These are phyloP conservation scores for Ceratocystis albifundus DNA, from an alignment of 2,329 filamentous ascomycete genomes.

Conservation along the genomic window DNA sequence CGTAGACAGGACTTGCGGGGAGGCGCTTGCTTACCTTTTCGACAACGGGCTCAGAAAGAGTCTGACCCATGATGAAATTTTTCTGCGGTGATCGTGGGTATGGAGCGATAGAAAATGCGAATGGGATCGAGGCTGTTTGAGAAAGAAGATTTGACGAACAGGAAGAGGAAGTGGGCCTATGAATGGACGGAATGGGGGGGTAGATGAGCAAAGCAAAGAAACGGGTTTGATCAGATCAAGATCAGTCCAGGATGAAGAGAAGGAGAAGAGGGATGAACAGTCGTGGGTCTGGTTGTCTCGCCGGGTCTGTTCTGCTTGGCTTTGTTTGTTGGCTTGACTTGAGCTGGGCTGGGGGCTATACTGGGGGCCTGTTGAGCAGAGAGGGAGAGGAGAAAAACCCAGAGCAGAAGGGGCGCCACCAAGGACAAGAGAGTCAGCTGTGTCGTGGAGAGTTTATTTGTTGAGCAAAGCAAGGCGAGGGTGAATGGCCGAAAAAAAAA, in stretches of 20 bases:
- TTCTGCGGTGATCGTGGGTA: constrained; percentile 28
- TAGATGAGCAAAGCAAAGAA: background rate
- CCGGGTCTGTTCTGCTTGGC: background rate
- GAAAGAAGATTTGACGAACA: constrained; percentile 19
- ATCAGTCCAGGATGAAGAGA: constrained; percentile 13
- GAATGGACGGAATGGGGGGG: background rate
- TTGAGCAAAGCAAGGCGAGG: background rate
- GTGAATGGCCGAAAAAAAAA: background rate
- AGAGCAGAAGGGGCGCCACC: background rate
- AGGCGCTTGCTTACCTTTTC: constrained; percentile 70
- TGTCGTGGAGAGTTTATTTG: background rate
- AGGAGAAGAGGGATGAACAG: constrained; percentile 6
- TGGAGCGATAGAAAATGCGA: constrained; percentile 13
- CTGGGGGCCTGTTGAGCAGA: background rate
- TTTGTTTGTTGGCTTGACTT: background rate
- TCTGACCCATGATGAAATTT: constrained; percentile 75
- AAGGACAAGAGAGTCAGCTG: constrained; percentile 2
- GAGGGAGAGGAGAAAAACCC: background rate
- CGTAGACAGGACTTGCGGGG: background rate
- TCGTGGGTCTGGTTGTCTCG: constrained; percentile 15
- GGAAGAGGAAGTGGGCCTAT: constrained; percentile 17
- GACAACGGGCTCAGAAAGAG: constrained; percentile 94
- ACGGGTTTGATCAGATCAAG: constrained; percentile 13
- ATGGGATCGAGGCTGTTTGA: constrained; percentile 22
- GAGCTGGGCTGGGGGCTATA: background rate